Percentiles rank a stretch among this genome's conserved stretches.
Conservation (phyloP, 2,329 filamentous ascomycete genomes). For the Conoideocrella luteorostrata region DNA sequence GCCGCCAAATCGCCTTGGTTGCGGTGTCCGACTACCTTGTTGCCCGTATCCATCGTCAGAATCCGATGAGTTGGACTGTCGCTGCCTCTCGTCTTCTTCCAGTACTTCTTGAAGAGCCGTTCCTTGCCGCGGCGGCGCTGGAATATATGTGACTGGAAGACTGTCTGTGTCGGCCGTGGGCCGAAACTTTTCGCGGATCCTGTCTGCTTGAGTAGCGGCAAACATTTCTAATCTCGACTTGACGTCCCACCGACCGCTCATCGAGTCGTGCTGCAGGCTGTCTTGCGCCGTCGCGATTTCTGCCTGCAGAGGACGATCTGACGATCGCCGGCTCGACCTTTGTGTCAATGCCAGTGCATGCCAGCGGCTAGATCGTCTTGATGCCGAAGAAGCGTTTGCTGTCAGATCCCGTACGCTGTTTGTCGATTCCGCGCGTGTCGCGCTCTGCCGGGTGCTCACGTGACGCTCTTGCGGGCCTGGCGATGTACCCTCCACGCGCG, state of each 20-base stretch:
- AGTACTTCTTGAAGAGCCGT: constrained; percentile 49
- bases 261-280: constrained; percentile 13
- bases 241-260: constrained; percentile 45
- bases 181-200: constrained; percentile 48
- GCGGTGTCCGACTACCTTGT: constrained; percentile 6
- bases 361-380: constrained; percentile 20
- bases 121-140: constrained; percentile 53
- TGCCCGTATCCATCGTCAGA: constrained; percentile 7
- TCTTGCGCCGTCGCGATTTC: not conserved
- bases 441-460: constrained; percentile 10
- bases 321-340: not conserved
- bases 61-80: constrained; percentile 8
- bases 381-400: constrained; percentile 18
- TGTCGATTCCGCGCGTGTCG: constrained; percentile 14
- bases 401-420: constrained; percentile 20
- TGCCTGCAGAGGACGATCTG: not conserved
- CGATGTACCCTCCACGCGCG: constrained; percentile 20
- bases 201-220: constrained; percentile 54
- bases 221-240: constrained; percentile 54
- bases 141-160: constrained; percentile 54
- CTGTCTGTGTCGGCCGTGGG: constrained; percentile 48
- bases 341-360: constrained; percentile 12
- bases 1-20: constrained; percentile 14
- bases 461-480: constrained; percentile 12
- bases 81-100: constrained; percentile 40